A percentile compares a stretch with the other conserved stretches of the same genome.
Evolutionary conservation across 139 green algal genomes (phyloP).

Genomic region (Edaphochlamys debaryana): DNA sequence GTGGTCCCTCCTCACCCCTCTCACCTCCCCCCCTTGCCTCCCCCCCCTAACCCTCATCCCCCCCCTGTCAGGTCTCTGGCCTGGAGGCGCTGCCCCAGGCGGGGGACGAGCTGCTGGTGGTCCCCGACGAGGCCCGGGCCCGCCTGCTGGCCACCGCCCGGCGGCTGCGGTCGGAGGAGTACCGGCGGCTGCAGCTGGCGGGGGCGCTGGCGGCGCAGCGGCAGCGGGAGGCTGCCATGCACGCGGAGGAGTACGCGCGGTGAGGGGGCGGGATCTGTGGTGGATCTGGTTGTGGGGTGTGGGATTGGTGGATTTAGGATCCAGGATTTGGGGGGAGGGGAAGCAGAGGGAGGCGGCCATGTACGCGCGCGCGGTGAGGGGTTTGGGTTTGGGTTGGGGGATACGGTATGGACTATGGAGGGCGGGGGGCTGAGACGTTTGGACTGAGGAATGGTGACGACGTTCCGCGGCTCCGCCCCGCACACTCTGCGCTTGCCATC

Average conservation of each 20-base stretch:
- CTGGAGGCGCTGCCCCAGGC: slow-evolving; percentile 81
- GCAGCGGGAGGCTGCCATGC: slow-evolving; percentile 22
- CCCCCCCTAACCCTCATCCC: not conserved
- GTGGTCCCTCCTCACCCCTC: too few relatives aligned
- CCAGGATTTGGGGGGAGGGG: not conserved
- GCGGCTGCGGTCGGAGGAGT: slow-evolving; percentile 49
- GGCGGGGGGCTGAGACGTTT: too few relatives aligned
- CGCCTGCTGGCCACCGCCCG: slow-evolving; percentile 2
- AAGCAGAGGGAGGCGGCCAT: too few relatives aligned
- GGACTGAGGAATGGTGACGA: too few relatives aligned
- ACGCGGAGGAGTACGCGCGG: slow-evolving; percentile 17
- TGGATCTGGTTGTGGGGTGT: not conserved
- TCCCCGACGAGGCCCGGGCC: slow-evolving; percentile 17
- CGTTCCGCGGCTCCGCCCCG: too few relatives aligned
- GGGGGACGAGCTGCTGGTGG: slow-evolving; percentile 81
- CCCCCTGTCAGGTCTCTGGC: slow-evolving; percentile 51
- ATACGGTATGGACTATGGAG: too few relatives aligned
- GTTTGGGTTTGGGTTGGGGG: not conserved
- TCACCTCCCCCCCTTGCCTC: too few relatives aligned
- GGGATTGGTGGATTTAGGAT: not conserved
- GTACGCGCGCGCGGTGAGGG: not conserved
- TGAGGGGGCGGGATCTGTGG: not conserved
- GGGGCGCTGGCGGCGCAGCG: slow-evolving; percentile 49
- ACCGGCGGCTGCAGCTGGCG: slow-evolving; percentile 46
- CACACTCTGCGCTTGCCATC: too few relatives aligned